Base-by-base conservation (phyloP, 2,329 filamentous ascomycete species). In the Capronia americana region DNA sequence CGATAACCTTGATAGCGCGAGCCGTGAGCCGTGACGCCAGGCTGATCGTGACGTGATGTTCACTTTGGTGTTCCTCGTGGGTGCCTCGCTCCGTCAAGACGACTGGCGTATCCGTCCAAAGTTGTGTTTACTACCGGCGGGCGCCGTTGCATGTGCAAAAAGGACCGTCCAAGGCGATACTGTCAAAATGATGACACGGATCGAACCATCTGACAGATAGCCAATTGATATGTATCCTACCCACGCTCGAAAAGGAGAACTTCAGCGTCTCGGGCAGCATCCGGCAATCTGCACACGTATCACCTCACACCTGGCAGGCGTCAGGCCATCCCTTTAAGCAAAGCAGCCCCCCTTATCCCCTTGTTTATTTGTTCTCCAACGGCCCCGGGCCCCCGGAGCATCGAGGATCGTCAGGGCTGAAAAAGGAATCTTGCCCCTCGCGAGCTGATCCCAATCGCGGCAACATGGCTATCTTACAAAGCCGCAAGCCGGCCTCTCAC, bases 381-480 rank as follows among this genome's bases (percentile, higher is more conserved):
- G 30, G 38, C 41, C 28, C 44, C 44, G 20, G 17, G 44, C 12
- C 32, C 24, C 46, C 56, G 56, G 24, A 30, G 38, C 23, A 41
- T 23, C 41, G 12, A 28, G 28, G 57, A 59, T 50, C 57, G 41
- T 50, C 38, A 48, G 58, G 48, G 58, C 58, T 61, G 58, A 41
- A 51, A 58, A 51, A 34, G 28, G 14, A 53, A 61, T 61, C 46
- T 23, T 51, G 44, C 28, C 12, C 48, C 23, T 30, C 30, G n/a
- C 44, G 17, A 51, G n/a, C 57, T 38, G 30, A 53, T 61, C 20
- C 46, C 46, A 41, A 53, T 61, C 58, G 51, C 8, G 41, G 14
- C 44, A 34, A n/a, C 26, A 23, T 48, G 57, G 50, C 14, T 28
- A 53, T 53, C 46, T 62, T 62, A 62, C 51, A 32, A 62, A 62